Conservation (phyloP, 164 flowering plant genomes). For the Tetracentron sinense region DNA sequence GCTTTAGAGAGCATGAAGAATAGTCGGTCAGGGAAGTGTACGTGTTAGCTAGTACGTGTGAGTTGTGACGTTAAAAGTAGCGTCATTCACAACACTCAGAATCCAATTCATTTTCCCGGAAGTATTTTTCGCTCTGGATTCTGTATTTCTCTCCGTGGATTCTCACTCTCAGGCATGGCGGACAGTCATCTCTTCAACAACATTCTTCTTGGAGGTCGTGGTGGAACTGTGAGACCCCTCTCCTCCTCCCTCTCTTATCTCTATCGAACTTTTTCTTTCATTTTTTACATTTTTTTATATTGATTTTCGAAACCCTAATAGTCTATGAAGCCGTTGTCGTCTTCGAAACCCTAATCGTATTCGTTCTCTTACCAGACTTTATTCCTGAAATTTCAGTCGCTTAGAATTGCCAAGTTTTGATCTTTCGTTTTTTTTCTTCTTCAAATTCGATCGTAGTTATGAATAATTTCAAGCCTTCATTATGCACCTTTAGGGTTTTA, state of each 20-base stretch:
- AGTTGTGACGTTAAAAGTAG: too few species aligned
- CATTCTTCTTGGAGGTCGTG: constrained; percentile 86
- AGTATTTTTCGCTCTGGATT: too few species aligned
- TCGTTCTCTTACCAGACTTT: not conserved
- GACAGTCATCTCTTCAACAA: constrained; percentile 78
- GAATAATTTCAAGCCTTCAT: too few species aligned
- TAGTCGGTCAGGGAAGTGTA: too few species aligned
- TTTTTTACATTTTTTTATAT: not conserved
- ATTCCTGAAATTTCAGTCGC: not conserved
- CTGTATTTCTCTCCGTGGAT: not conserved
- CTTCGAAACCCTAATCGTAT: constrained; percentile 3
- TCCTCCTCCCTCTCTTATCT: constrained; percentile 4
- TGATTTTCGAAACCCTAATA: constrained; percentile 6
- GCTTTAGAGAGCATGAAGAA: too few species aligned
- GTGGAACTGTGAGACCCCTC: constrained; percentile 63
- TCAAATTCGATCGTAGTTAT: too few species aligned
- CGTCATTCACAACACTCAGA: too few species aligned
- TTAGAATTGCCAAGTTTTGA: not conserved
- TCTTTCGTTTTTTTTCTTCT: not conserved
- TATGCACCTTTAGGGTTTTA: too few species aligned
- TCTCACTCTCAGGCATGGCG: constrained; percentile 38
- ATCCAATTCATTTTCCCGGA: too few species aligned
- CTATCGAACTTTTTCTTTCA: not conserved
- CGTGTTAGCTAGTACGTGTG: too few species aligned
- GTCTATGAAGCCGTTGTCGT: too few species aligned